A percentile compares a stretch with the other conserved stretches of the same genome.
These are phyloP conservation scores for Aspergillus chevalieri DNA, from an alignment of 2,329 filamentous ascomycete genomes.

Conservation along the genomic window DNA sequence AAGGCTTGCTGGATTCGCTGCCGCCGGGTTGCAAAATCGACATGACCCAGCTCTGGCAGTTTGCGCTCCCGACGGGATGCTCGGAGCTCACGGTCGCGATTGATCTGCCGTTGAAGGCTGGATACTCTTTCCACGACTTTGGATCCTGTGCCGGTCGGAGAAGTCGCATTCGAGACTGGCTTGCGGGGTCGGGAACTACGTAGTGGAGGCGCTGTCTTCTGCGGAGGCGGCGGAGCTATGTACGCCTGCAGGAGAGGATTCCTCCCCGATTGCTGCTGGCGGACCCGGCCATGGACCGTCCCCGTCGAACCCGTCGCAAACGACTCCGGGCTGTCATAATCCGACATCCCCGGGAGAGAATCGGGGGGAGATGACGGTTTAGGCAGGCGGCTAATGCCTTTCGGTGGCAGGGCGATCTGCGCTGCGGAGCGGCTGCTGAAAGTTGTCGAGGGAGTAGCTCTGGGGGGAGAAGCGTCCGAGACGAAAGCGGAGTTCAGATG, in stretches of 20 bases:
- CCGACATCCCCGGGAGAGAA: slow-evolving; percentile 19
- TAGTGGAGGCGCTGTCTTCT: slow-evolving; percentile 65
- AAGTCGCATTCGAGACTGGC: slow-evolving; percentile 65
- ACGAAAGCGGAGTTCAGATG: slow-evolving; percentile 35
- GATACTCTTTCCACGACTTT: slow-evolving; percentile 56
- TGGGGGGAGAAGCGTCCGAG: slow-evolving; percentile 22
- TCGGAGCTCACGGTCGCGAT: slow-evolving; percentile 25
- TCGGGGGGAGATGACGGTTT: slow-evolving; percentile 29
- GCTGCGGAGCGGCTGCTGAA: slow-evolving; percentile 23
- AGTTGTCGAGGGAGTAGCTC: slow-evolving; percentile 29
- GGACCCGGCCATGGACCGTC: slow-evolving; percentile 29
- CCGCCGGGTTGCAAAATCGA: slow-evolving; percentile 77
- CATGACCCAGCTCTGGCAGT: slow-evolving; percentile 62
- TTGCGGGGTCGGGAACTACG: slow-evolving; percentile 77
- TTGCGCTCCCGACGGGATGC: slow-evolving; percentile 35
- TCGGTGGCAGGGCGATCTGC: slow-evolving; percentile 31
- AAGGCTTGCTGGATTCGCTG: slow-evolving; percentile 80
- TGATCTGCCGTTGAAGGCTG: slow-evolving; percentile 33
- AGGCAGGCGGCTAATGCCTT: slow-evolving; percentile 36
- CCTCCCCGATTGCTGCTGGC: slow-evolving; percentile 40
- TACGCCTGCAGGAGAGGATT: slow-evolving; percentile 64
- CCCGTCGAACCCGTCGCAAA: slow-evolving; percentile 29
- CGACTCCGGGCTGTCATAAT: slow-evolving; percentile 22
- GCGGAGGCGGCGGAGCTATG: slow-evolving; percentile 63
- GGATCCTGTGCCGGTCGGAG: slow-evolving; percentile 62